Conservation (phyloP, 2,329 filamentous ascomycete genomes). For the Penicillium digitatum region DNA sequence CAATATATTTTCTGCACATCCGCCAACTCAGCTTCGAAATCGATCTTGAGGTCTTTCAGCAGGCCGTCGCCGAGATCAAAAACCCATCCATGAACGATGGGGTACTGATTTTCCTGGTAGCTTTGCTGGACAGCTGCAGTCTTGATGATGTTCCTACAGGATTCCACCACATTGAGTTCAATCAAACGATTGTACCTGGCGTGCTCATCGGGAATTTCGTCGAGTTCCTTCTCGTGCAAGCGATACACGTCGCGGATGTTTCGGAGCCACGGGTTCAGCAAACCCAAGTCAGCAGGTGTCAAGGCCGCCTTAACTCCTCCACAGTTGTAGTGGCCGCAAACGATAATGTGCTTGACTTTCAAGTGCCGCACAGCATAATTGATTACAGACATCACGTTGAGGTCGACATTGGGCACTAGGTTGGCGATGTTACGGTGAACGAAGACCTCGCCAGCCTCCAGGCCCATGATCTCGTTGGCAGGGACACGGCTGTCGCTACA, state of each 20-base stretch:
- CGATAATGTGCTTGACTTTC: slow-evolving; percentile 63
- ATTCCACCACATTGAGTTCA: slow-evolving; percentile 32
- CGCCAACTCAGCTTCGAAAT: slow-evolving; percentile 55
- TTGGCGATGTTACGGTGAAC: slow-evolving; percentile 37
- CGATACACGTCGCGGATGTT: slow-evolving; percentile 71
- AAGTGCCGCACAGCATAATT: slow-evolving; percentile 33
- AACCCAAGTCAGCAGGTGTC: slow-evolving; percentile 64
- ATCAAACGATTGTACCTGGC: slow-evolving; percentile 27
- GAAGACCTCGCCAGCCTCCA: slow-evolving; percentile 33
- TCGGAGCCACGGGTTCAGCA: slow-evolving; percentile 67
- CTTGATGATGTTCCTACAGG: slow-evolving; percentile 31
- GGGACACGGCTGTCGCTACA: slow-evolving; percentile 33
- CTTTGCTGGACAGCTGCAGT: slow-evolving; percentile 57
- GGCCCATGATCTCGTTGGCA: slow-evolving; percentile 33
- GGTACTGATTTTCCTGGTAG: slow-evolving; percentile 60
- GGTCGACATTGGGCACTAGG: slow-evolving; percentile 29
- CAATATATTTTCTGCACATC: slow-evolving; percentile 23
- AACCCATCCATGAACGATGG: slow-evolving; percentile 70
- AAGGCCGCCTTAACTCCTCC: slow-evolving; percentile 61
- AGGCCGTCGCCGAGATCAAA: slow-evolving; percentile 66
- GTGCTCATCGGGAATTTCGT: slow-evolving; percentile 20
- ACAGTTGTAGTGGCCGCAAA: slow-evolving; percentile 66
- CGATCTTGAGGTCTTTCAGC: slow-evolving; percentile 61
- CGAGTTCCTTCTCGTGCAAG: slow-evolving; percentile 66
- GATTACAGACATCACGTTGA: slow-evolving; percentile 32